Base-by-base conservation (phyloP, 2,329 filamentous ascomycete genomes). In the Fusarium pininemorale region DNA sequence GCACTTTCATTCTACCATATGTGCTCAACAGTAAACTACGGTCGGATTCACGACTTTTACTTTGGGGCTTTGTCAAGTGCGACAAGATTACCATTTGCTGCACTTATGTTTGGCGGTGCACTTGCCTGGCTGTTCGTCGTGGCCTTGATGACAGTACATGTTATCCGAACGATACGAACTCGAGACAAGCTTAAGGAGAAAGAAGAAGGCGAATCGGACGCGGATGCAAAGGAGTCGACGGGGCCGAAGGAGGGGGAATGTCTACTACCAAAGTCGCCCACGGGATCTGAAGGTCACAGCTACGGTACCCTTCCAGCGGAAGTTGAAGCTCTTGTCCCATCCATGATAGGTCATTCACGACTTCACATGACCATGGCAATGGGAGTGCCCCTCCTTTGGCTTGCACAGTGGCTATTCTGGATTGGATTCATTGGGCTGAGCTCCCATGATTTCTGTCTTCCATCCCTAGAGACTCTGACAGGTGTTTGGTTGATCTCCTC, bases 331-430 rank as follows among this genome's bases (percentile, higher is more conserved):
- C 41, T 30, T 7, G n/a, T 39, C 11, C 38, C 30, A 0, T 10
- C 4, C 4, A 50, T 26, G n/a, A 30, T 20, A 12, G 50, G n/a
- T 3, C 37, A 57, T 11, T 5, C 37, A 15, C 48, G 18, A 10
- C 35, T 75, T 12, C 63, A 61, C 8, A n/a, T 38, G 11, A 9
- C n/a, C 28, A 7, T 57, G 1, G 26, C 47, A 3, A 41, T 35
- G 30, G 45, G n/a, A 1, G 22, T 75, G 3, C 32, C 22, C 13
- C 1, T 59, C 1, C 47, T 70, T 30, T 73, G 48, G 30, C 22
- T 64, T 24, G 39, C 65, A 5, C 72, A 73, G 24, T 73, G 61
- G 45, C 24, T 75, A 1, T 75, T 75, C 54, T 75, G 72, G 72
- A 16, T 30, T 5, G 72, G 72, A 3, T 75, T 73, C 5, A 51